phyloP scores from a whole-genome alignment of 139 green algal species.

The Closterium sp. region DNA sequence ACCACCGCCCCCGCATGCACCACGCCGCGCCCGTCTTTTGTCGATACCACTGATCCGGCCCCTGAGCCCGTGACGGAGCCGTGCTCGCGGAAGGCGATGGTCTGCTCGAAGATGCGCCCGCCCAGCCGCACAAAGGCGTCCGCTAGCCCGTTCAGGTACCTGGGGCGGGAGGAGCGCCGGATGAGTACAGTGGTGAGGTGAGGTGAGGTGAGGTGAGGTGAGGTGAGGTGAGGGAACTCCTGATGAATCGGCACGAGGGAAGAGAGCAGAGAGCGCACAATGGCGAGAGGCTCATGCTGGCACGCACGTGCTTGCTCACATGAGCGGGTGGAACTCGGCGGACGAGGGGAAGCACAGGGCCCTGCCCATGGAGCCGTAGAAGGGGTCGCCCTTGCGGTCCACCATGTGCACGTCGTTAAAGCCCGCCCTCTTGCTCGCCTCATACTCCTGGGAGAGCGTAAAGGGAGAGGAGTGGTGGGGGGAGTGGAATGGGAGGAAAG shows the following conservation, averaged over 20 bases:
- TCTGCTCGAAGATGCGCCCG: constrained; percentile 65
- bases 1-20: constrained; percentile 55
- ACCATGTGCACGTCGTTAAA: constrained; percentile 18
- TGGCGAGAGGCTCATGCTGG: too few relatives aligned
- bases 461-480: neutral
- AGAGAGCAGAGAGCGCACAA: too few relatives aligned
- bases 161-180: neutral
- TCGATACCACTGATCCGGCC: neutral
- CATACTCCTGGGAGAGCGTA: constrained; percentile 9
- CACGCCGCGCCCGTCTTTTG: constrained; percentile 25
- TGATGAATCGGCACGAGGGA: too few relatives aligned
- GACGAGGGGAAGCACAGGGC: constrained; percentile 14
- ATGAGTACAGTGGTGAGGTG: neutral
- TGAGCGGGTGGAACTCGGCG: constrained; percentile 36
- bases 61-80: neutral
- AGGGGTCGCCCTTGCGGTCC: neutral
- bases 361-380: neutral
- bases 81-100: constrained; percentile 30
- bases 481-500: neutral
- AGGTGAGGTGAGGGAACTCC: too few relatives aligned
- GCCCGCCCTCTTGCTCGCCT: constrained; percentile 16
- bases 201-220: neutral
- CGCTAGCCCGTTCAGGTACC: constrained; percentile 59
- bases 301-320: constrained; percentile 8
- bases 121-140: constrained; percentile 51